Percentiles rank a stretch among this genome's conserved stretches.
Evolutionary conservation across 257 asterid genomes (phyloP).

Genomic region (Nyctanthes arbortristis): DNA sequence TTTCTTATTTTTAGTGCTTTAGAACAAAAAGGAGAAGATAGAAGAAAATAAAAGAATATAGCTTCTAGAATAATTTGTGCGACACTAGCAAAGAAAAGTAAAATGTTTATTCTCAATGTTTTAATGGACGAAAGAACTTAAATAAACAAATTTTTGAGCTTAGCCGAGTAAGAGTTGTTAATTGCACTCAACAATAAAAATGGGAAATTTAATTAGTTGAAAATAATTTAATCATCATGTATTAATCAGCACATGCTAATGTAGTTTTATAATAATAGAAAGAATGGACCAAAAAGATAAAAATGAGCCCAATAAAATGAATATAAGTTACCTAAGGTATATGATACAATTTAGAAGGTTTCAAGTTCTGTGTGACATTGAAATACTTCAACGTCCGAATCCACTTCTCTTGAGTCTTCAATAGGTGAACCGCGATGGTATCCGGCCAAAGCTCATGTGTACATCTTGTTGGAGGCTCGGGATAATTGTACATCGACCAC

Average conservation of each 20-base stretch:
- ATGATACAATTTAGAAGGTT: constrained; percentile 79
- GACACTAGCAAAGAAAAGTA: too few species aligned
- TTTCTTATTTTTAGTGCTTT: too few species aligned
- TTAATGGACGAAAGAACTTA: too few species aligned
- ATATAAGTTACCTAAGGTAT: constrained; percentile 34
- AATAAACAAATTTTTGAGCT: too few species aligned
- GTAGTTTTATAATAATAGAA: neutral
- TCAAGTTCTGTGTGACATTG: constrained; percentile 66
- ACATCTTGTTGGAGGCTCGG: constrained; percentile 75
- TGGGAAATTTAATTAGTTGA: neutral
- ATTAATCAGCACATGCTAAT: neutral
- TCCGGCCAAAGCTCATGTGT: constrained; percentile 91
- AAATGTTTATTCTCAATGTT: too few species aligned
- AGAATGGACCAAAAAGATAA: constrained; percentile 5
- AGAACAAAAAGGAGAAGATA: too few species aligned
- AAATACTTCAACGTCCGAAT: constrained; percentile 70
- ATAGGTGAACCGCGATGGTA: constrained; percentile 75
- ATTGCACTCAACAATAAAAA: neutral
- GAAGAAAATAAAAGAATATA: too few species aligned
- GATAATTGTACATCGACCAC: constrained; percentile 91
- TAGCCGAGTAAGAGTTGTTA: too few species aligned
- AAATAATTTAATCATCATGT: neutral
- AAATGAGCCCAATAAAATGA: neutral
- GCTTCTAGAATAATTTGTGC: too few species aligned
- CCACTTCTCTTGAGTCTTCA: constrained; percentile 92